Conservation (phyloP, 1,284 basidiomycete genomes). For the Tausonia pullulans region DNA sequence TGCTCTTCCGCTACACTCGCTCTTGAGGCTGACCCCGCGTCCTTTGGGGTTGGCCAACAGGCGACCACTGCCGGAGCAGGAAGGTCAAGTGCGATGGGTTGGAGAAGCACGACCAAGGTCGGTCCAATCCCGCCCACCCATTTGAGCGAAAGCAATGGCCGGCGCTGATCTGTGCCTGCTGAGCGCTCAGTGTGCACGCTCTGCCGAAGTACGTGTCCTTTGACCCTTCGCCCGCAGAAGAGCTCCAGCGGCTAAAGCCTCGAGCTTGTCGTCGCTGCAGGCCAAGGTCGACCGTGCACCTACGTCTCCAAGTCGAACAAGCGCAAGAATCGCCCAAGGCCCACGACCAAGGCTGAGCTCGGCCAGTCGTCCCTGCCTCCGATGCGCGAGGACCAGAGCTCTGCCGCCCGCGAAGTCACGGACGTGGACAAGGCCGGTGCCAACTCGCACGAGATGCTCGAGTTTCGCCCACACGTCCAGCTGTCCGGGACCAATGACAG, state of each 20-base stretch:
- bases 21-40: background rate
- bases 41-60: background rate
- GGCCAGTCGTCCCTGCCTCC: background rate
- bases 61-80: background rate
- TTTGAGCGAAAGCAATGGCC: too few species aligned
- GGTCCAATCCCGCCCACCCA: too few species aligned
- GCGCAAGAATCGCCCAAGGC: background rate
- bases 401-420: background rate
- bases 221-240: too few species aligned
- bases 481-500: background rate
- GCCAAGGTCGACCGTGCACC: background rate
- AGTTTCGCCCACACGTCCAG: background rate
- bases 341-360: background rate
- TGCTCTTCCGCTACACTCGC: background rate
- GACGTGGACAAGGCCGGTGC: background rate
- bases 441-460: background rate
- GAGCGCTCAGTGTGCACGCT: background rate
- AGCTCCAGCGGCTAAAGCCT: background rate
- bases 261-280: background rate
- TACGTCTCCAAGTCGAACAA: background rate
- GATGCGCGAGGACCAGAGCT: background rate
- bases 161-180: too few species aligned
- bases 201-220: background rate
- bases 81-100: background rate
- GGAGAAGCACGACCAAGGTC: background rate